A percentile compares a stretch with the other conserved stretches of the same genome.
Conservation (phyloP, 345 rosid genomes). For the Orychophragmus violaceus region DNA sequence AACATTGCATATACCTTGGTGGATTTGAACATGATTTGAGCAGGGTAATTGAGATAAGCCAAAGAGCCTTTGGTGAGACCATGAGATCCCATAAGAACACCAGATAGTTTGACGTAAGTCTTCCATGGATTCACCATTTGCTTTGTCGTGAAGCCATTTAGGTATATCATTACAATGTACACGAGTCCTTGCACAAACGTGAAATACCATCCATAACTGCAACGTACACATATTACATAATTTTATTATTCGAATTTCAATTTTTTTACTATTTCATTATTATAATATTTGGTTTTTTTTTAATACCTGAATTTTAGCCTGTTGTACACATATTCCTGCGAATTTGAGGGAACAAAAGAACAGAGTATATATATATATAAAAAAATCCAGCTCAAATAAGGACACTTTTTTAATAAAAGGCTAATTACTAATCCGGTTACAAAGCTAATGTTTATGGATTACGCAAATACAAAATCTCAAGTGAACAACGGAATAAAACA, state of each 20-base stretch:
- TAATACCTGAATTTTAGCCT: constrained; percentile 82
- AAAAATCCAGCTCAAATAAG: not conserved
- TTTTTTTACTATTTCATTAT: not conserved
- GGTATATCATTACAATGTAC: constrained; percentile 56
- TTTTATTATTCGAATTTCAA: not conserved
- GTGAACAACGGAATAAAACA: not conserved
- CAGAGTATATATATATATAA: not conserved
- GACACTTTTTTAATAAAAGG: too few species aligned
- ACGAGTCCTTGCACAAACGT: constrained; percentile 87
- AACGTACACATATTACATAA: constrained; percentile 4
- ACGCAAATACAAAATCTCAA: not conserved
- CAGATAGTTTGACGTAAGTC: constrained; percentile 70
- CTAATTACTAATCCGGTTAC: not conserved
- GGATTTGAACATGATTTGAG: constrained; percentile 90
- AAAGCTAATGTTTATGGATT: not conserved
- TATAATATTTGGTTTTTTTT: not conserved
- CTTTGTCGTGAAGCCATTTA: constrained; percentile 73
- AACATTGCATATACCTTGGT: constrained; percentile 52
- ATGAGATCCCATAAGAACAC: constrained; percentile 82
- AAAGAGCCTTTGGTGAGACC: constrained; percentile 82
- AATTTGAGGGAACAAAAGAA: not conserved
- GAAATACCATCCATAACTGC: constrained; percentile 92
- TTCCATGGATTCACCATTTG: constrained; percentile 90
- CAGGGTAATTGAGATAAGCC: constrained; percentile 87
- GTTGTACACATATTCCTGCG: constrained; percentile 88